A percentile compares a stretch with the other conserved stretches of the same genome.
Conservation (phyloP, 306 rosid genomes). For the Begonia fuchsioides region DNA sequence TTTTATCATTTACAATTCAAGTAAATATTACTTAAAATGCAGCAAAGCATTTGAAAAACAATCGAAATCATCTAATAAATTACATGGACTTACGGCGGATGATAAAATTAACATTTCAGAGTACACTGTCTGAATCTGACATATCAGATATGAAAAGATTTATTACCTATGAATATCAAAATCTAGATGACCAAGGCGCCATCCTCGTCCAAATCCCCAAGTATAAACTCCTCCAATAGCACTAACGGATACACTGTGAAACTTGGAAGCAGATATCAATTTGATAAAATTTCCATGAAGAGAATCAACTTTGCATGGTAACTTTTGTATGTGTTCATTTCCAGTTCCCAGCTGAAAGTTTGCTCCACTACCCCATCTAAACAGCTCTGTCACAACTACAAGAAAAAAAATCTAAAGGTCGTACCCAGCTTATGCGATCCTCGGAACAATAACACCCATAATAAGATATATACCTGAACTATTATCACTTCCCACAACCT, state of each 20-base stretch:
- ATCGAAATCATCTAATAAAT: no score
- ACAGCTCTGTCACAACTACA: slow-evolving; percentile 65
- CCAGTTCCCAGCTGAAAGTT: slow-evolving; percentile 99
- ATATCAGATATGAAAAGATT: no score
- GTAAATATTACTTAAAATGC: no score
- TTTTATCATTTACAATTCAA: no score
- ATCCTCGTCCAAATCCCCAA: slow-evolving; percentile 99
- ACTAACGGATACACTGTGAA: slow-evolving; percentile 86
- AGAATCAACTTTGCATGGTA: slow-evolving; percentile 86
- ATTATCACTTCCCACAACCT: slow-evolving; percentile 36
- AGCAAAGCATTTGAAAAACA: no score
- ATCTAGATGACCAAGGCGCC: slow-evolving; percentile 95
- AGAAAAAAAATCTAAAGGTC: not conserved
- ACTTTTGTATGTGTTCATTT: slow-evolving; percentile 76
- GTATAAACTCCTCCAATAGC: no score
- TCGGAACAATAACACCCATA: slow-evolving; percentile 5
- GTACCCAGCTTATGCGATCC: not conserved
- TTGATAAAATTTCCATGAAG: slow-evolving; percentile 53
- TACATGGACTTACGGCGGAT: no score
- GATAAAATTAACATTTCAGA: no score
- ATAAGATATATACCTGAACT: slow-evolving; percentile 37
- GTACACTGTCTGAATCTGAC: no score
- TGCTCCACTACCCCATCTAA: slow-evolving; percentile 95
- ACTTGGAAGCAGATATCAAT: slow-evolving; percentile 77
- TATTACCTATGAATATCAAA: slow-evolving; percentile 91